Base-by-base conservation (phyloP, 129 eudicot species). In the Lactuca sativa region DNA sequence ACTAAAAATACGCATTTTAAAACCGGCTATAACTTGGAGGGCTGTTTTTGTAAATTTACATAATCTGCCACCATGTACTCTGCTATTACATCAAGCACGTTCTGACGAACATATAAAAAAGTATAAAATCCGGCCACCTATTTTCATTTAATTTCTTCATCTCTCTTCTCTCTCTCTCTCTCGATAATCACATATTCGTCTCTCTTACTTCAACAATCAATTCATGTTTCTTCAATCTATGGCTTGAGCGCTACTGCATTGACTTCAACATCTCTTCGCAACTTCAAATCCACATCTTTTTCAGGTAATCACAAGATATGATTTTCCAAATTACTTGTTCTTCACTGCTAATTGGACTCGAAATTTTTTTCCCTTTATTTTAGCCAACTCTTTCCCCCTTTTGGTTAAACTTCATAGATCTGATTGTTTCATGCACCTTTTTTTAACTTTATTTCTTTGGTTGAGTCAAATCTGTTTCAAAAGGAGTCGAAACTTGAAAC, bases 91-190 rank as follows among this genome's bases (percentile, higher is more conserved):
- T 76, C 80, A 53, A 69, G 75, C 80, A 76, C 51, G 81, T 69
- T 62, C 64, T 61, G 30, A 69, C 31, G 13, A 34, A 69, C 70
- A 77, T 62, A 61, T 69, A 53, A 74, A 64, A 15, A 64, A 15
- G 64, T 40, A 49, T 40, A 60, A 76, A 62, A 47, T 47, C 71
- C 71, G 61, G 81, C 81, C 81, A 70, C 64, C 76, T 70, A 69
- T 40, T 62, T 3, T 52, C 54, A 69, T 62, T 77, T 15, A 62
- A 52, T 53, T 41, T 61, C 66, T 36, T 41, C 40, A 13, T 61
- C 47, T 61, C 44, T 62, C 43, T 38, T 38, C 74, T 3, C 33
- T 59, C 56, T 34, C 61, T 31, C 12, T 47, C 34, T 9, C 59
- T n/a, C 4, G 13, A 15, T 9, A 36, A 16, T 14, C 63, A 3